Evolutionary conservation across 257 asterid species (phyloP).

Genomic region (Cordia subcordata): DNA sequence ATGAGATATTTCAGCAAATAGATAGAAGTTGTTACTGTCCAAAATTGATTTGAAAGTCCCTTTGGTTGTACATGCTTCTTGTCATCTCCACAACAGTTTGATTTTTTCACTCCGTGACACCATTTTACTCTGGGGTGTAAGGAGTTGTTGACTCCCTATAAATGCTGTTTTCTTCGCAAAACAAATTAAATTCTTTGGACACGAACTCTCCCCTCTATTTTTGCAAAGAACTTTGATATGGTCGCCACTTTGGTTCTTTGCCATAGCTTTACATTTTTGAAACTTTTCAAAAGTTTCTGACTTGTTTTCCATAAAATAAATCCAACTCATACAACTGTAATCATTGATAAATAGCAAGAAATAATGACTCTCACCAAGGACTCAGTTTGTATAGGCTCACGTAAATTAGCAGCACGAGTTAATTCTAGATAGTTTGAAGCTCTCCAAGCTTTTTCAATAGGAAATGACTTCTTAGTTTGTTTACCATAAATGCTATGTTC

Average conservation of each 20-base stretch:
- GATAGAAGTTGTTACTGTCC: not conserved
- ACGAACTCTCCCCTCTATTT: not conserved
- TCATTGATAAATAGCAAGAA: conserved; percentile 2
- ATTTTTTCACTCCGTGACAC: not conserved
- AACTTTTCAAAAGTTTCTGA: conserved; percentile 5
- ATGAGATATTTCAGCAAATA: conserved; percentile 4
- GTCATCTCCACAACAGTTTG: not conserved
- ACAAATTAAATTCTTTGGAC: not conserved
- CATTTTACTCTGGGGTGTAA: conserved; percentile 7
- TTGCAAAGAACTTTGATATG: not conserved
- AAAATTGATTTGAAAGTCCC: not conserved
- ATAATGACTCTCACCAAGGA: not conserved
- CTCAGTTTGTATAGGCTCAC: not conserved
- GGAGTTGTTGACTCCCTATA: not conserved
- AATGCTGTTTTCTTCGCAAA: conserved; percentile 9
- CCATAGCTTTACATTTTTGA: not conserved
- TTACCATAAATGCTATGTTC: not conserved
- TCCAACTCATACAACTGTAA: conserved; percentile 12
- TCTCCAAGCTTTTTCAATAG: not conserved
- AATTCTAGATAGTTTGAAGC: not conserved
- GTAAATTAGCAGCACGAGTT: not conserved
- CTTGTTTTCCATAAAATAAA: conserved; percentile 2
- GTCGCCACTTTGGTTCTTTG: not conserved
- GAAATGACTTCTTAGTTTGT: not conserved
- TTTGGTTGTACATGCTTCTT: not conserved